These are phyloP conservation scores for Zygoascus biomembranicola DNA, from an alignment of 805 yeast species.

Conservation along the genomic window DNA sequence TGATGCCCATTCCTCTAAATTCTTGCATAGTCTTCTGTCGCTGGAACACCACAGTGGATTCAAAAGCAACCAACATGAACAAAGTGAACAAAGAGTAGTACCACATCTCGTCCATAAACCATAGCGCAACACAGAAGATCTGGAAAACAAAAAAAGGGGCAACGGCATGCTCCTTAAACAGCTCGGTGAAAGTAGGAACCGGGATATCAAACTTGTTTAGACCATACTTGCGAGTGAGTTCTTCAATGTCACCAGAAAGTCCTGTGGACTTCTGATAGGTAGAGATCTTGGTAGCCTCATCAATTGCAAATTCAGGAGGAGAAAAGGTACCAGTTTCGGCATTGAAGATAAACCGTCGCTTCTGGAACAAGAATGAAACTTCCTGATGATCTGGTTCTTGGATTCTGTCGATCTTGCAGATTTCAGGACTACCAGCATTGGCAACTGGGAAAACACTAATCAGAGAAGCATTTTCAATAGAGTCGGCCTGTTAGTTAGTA, in stretches of 20 bases:
- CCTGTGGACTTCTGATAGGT: conserved; percentile 53
- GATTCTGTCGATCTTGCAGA: conserved; percentile 51
- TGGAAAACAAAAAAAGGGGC: conserved; percentile 98
- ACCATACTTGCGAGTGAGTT: conserved; percentile 58
- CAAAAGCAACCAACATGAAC: conserved; percentile 88
- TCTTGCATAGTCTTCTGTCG: conserved; percentile 91
- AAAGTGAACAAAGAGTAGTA: conserved; percentile 85
- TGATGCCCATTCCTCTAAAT: conserved; percentile 94
- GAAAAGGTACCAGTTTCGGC: conserved; percentile 46
- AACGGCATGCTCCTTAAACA: conserved; percentile 94
- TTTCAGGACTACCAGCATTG: conserved; percentile 78
- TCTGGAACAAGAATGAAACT: conserved; percentile 75
- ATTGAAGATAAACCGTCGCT: conserved; percentile 77
- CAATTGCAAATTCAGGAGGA: conserved; percentile 69
- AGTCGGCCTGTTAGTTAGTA: conserved; percentile 29
- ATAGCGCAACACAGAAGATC: conserved; percentile 86
- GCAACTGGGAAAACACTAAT: conserved; percentile 74
- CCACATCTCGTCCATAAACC: conserved; percentile 98
- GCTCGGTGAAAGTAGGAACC: conserved; percentile 79
- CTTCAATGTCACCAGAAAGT: conserved; percentile 28
- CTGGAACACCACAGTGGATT: conserved; percentile 90
- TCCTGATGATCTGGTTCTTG: conserved; percentile 53
- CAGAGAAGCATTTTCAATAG: conserved; percentile 57
- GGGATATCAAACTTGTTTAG: conserved; percentile 89
- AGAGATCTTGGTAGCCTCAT: conserved; percentile 47